Conservation (phyloP, 2,329 filamentous ascomycete genomes). For the Aureobasidium sp. region DNA sequence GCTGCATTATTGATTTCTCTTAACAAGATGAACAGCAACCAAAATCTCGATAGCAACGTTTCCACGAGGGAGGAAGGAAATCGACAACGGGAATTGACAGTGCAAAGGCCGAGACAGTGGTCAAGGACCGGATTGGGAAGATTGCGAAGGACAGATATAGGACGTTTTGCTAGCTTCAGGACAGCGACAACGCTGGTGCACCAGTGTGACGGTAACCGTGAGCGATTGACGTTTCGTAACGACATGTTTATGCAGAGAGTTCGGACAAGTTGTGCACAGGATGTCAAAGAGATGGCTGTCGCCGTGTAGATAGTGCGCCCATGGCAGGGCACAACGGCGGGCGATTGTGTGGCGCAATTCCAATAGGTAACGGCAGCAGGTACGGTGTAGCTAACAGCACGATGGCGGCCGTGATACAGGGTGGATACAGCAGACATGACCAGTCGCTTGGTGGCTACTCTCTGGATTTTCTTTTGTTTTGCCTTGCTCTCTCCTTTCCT, state of each 20-base stretch:
- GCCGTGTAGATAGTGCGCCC: background rate
- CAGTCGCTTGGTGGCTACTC: background rate
- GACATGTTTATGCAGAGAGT: background rate
- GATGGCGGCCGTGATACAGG: background rate
- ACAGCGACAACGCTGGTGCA: background rate
- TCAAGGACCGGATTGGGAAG: background rate
- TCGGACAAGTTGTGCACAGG: background rate
- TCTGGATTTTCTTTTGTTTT: background rate
- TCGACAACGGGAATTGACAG: constrained; percentile 6
- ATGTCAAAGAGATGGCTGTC: background rate
- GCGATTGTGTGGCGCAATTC: constrained; percentile 11
- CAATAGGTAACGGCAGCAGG: constrained; percentile 8
- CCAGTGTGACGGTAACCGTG: background rate
- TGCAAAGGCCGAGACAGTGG: background rate
- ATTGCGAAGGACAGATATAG: background rate
- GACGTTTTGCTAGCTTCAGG: constrained; percentile 5
- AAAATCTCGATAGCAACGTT: constrained; percentile 7
- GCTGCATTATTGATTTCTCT: background rate
- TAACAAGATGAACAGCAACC: background rate
- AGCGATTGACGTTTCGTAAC: background rate
- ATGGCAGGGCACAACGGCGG: background rate
- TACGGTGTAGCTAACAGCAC: background rate
- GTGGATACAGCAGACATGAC: constrained; percentile 2
- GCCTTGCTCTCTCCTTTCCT: background rate
- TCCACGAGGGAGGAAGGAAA: constrained; percentile 4